Base-by-base conservation (phyloP, 2,329 filamentous ascomycete species). In the Venturia oleaginea region DNA sequence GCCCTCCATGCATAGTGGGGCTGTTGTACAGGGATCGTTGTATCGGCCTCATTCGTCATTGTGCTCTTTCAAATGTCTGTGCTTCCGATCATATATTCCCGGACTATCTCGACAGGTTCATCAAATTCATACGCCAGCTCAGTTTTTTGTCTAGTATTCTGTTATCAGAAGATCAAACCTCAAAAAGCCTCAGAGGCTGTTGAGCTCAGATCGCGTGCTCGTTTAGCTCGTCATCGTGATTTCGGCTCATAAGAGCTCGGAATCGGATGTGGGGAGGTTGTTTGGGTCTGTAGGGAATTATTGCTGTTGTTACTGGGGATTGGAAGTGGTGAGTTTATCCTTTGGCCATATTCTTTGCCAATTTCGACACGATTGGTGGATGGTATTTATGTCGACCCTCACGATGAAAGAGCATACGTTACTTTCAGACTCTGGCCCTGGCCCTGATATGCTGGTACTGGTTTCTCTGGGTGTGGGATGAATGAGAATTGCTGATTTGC, bases 271-370 rank as follows among this genome's bases (percentile, higher is more conserved):
- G 15, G n/a, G 10, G n/a, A 51, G 42, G 4, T 71, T 84, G 6
- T 84, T 84, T 72, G 76, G 76, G 19, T 79, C 83, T 67, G 76
- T n/a, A 83, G 64, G 81, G 77, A 62, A 74, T 81, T 27, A 79
- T 84, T 3, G 80, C 76, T 27, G 79, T 83, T 61, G 73, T 84
- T 61, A 84, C 82, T 2, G 82, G 82, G 38, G 81, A 80, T 59
- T 59, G 81, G 81, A 46, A 65, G 64, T 76, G 75, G 75, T 57
- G n/a, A 40, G 46, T 57, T 30, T 34, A 2, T 46, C n/a, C 17
- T 30, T 19, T 55, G n/a, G n/a, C n/a, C n/a, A n/a, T n/a, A n/a
- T n/a, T n/a, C n/a, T n/a, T n/a, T n/a, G n/a, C n/a, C n/a, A n/a
- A n/a, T n/a, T n/a, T n/a, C n/a, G n/a, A n/a, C n/a, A n/a, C n/a